phyloP scores from a whole-genome alignment of 129 eudicot species.

The Tagetes erecta region DNA sequence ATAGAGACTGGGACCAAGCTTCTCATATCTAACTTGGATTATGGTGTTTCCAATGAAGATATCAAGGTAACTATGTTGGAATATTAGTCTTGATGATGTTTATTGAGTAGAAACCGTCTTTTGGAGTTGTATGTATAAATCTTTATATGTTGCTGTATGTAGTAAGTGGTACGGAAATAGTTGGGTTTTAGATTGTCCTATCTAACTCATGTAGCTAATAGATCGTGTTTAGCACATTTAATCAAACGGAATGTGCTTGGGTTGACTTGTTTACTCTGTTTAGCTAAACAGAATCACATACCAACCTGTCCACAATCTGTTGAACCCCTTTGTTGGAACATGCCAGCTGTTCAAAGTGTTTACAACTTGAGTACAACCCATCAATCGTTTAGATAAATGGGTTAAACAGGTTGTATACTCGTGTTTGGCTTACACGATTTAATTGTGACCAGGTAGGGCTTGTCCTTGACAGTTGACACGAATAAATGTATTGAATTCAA shows the following conservation, averaged over 20 bases:
- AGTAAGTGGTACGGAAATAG: not conserved
- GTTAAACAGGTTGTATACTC: not conserved
- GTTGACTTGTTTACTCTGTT: not conserved
- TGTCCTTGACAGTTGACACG: not conserved
- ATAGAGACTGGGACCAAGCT: conserved; percentile 56
- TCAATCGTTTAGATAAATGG: not conserved
- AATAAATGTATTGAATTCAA: not conserved
- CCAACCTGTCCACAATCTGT: not conserved
- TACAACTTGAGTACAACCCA: not conserved
- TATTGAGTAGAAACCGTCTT: not conserved
- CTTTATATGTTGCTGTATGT: not conserved
- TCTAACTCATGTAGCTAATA: not conserved
- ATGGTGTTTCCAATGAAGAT: conserved; percentile 52
- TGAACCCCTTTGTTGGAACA: not conserved
- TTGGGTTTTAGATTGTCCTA: not conserved
- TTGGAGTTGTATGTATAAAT: not conserved
- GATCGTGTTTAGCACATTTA: not conserved
- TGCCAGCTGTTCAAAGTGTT: not conserved
- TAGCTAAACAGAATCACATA: not conserved
- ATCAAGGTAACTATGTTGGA: conserved; percentile 40
- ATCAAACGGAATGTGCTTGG: not conserved
- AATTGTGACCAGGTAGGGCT: not conserved
- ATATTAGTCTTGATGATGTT: not conserved
- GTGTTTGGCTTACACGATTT: not conserved
- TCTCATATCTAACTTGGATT: conserved; percentile 50